A percentile compares a stretch with the other conserved stretches of the same genome.
Evolutionary conservation across 257 asterid species (phyloP).

Genomic region (Mitragyna speciosa): DNA sequence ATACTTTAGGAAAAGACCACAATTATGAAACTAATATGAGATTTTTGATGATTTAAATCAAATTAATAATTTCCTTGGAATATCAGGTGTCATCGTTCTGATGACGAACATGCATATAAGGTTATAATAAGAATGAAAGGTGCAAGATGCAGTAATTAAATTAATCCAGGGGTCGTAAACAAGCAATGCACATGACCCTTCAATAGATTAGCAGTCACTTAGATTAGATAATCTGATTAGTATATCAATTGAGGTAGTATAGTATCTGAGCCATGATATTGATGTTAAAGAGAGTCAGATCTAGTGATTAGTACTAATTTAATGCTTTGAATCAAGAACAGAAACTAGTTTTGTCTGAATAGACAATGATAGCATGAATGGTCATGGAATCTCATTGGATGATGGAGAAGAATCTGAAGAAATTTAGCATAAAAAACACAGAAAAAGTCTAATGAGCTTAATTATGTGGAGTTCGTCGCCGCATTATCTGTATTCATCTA

Average conservation of each 20-base stretch:
- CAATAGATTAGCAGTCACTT: slow-evolving; percentile 25
- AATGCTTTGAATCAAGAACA: not conserved
- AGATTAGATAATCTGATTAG: not conserved
- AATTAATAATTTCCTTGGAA: not conserved
- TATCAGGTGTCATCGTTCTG: not conserved
- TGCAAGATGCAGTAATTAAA: not conserved
- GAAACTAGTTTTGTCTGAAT: not conserved
- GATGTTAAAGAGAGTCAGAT: slow-evolving; percentile 12
- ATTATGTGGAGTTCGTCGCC: slow-evolving; percentile 8
- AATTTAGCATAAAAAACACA: not conserved
- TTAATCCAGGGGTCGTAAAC: not conserved
- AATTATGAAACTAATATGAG: not conserved
- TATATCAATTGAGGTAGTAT: not conserved
- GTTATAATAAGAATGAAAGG: not conserved
- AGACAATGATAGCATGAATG: not conserved
- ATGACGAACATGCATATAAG: not conserved
- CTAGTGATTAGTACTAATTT: not conserved
- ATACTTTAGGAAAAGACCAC: not conserved
- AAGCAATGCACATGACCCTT: slow-evolving; percentile 14
- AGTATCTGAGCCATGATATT: not conserved
- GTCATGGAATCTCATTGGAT: slow-evolving; percentile 10
- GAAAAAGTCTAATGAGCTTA: not conserved
- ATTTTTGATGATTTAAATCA: not conserved
- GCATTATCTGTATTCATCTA: not conserved
- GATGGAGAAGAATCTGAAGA: not conserved